Base-by-base conservation (phyloP, 148 eudicot genomes). In the Rhododendron kiyosumense region DNA sequence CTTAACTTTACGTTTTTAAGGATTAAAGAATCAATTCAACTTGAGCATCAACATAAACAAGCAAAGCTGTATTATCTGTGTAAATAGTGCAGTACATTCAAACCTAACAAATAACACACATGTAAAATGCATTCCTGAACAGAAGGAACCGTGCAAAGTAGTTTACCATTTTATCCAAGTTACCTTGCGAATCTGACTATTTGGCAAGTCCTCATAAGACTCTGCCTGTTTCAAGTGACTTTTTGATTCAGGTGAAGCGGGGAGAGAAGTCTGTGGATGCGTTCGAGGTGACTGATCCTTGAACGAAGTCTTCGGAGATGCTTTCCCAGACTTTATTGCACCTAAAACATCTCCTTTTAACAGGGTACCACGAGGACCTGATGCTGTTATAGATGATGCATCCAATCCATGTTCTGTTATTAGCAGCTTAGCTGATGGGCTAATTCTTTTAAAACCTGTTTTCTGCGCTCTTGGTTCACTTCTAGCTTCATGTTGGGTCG, bases 131-230 rank as follows among this genome's bases (percentile, higher is more conserved):
- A 81, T 36, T 81, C 51, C 32, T 81, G 28, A 48, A 84, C 49
- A 11, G 54, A 26, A 81, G 75, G 5, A 73, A 81, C 65, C 41
- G 2, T 78, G 45, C 14, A 67, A 69, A 57, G 51, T 78, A 17
- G 20, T 67, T 74, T 22, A 74, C 20, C 48, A 48, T 17, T 77
- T 81, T 85, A 87, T 32, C 38, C 59, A 76, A 84, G 34, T 22
- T 90, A 96, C 99, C 97, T 96, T 96, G 77, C 99, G 96, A 81
- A 96, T 94, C 95, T 96, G 99, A 91, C 92, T 95, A 87, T 96
- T 96, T 79, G 97, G 96, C 81, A 95, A 83, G 88, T 96, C 97
- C 84, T 88, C 97, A 82, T 85, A 95, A 15, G 93, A 84, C 84
- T 83, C 90, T 76, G 93, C 48, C 84, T 90, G 89, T 81, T 88